Evolutionary conservation across 2,329 filamentous ascomycete species (phyloP).

Genomic region (Ophiostoma montium): DNA sequence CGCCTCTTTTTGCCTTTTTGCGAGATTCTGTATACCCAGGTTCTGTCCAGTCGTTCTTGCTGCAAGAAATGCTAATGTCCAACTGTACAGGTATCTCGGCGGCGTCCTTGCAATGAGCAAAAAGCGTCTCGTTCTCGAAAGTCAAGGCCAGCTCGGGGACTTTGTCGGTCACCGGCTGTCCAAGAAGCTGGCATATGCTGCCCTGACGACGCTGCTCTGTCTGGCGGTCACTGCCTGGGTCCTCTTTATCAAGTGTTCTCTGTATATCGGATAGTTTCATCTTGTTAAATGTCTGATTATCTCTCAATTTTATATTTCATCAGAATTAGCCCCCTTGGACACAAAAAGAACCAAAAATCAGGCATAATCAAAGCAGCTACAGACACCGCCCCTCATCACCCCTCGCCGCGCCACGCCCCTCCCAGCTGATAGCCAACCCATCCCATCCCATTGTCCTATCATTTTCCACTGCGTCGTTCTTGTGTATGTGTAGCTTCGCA

Average conservation of each 20-base stretch:
- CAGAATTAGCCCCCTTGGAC: background rate
- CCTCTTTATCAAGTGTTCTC: slow-evolving; percentile 13
- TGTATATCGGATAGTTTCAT: background rate
- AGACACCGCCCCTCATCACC: too few species aligned
- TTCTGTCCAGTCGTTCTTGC: too few species aligned
- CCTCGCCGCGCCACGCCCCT: too few species aligned
- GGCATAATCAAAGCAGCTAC: too few species aligned
- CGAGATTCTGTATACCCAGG: slow-evolving; percentile 15
- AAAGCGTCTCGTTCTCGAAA: slow-evolving; percentile 12
- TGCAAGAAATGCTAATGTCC: too few species aligned
- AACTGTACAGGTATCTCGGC: slow-evolving; percentile 9
- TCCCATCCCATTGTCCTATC: too few species aligned
- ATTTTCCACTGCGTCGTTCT: too few species aligned
- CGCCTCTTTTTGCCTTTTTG: slow-evolving; percentile 18
- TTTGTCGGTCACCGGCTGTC: slow-evolving; percentile 10
- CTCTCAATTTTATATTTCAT: background rate
- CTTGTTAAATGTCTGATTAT: background rate
- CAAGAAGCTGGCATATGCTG: slow-evolving; percentile 6
- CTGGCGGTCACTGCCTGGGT: slow-evolving; percentile 15
- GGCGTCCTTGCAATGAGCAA: slow-evolving; percentile 13
- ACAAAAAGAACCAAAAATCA: background rate
- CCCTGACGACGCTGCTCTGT: slow-evolving; percentile 4
- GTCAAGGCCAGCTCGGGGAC: slow-evolving; percentile 9
- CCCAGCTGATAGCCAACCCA: too few species aligned
- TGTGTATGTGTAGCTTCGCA: too few species aligned